Conservation (phyloP, 1,139 yeast genomes). For the Wickerhamomyces sp. region DNA sequence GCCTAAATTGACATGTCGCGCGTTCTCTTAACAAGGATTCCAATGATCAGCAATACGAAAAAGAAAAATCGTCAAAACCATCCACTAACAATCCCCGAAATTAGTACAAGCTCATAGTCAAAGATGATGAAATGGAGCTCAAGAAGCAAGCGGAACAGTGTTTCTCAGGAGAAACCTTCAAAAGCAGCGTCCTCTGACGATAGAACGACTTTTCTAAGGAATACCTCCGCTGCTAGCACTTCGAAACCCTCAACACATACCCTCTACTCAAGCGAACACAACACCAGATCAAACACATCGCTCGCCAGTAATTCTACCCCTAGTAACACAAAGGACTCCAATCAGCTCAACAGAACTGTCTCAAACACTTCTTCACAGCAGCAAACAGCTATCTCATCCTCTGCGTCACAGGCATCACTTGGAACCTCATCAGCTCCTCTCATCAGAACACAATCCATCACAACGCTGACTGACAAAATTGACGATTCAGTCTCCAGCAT, state of each 20-base stretch:
- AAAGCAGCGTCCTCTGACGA: slow-evolving; percentile 2
- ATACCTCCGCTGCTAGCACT: slow-evolving; percentile 1
- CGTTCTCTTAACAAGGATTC: background rate
- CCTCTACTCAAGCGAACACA: slow-evolving; percentile 4
- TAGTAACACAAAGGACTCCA: background rate
- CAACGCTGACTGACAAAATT: slow-evolving; percentile 7
- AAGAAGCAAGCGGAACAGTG: slow-evolving; percentile 25
- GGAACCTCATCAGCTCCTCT: slow-evolving; percentile 1
- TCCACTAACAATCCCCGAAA: background rate
- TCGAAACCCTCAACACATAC: slow-evolving; percentile 1
- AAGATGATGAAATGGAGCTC: slow-evolving; percentile 22
- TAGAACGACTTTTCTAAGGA: background rate
- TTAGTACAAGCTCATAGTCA: no score
- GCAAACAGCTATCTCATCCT: no score
- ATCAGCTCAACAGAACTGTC: background rate
- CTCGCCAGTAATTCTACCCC: slow-evolving; percentile 1
- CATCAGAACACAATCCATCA: slow-evolving; percentile 5
- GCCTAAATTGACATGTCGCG: background rate
- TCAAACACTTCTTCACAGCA: background rate
- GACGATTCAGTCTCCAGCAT: slow-evolving; percentile 8
- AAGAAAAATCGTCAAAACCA: no score
- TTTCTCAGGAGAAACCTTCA: slow-evolving; percentile 13
- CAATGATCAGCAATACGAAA: no score
- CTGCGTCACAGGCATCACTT: slow-evolving; percentile 11
- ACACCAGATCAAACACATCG: slow-evolving; percentile 5